Conservation (phyloP, 225 moss, liverwort and hornwort genomes). For the Asterella californica region DNA sequence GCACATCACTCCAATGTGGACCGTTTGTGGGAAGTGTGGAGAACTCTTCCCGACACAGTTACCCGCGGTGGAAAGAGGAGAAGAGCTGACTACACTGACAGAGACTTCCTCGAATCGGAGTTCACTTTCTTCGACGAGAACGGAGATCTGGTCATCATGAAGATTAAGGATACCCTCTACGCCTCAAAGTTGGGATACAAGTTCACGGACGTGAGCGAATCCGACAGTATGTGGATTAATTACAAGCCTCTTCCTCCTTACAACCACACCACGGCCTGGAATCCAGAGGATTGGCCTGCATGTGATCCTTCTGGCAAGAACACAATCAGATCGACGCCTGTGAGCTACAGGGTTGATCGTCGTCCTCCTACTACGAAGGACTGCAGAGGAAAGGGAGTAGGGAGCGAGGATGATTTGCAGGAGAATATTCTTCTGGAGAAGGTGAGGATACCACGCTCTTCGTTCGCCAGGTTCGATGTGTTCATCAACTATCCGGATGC, state of each 20-base stretch:
- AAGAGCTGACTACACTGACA: conserved; percentile 2
- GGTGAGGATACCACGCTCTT: conserved; percentile 27
- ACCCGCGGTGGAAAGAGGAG: conserved; percentile 26
- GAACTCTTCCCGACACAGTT: conserved; percentile 16
- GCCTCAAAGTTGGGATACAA: background rate
- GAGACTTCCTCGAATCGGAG: background rate
- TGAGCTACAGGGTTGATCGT: background rate
- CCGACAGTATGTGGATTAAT: conserved; percentile 35
- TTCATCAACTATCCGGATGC: conserved; percentile 46
- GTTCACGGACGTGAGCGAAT: conserved; percentile 8
- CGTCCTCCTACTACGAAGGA: conserved; percentile 22
- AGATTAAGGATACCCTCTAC: background rate
- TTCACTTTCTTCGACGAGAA: conserved; percentile 2
- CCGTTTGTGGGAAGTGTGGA: conserved; percentile 6
- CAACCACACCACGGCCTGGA: conserved; percentile 10
- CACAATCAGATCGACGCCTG: background rate
- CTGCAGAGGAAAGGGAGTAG: background rate
- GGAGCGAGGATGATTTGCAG: conserved; percentile 22
- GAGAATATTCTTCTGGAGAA: conserved; percentile 37
- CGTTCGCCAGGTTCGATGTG: conserved; percentile 38
- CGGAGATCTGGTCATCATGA: background rate
- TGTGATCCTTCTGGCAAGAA: background rate
- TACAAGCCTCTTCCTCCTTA: conserved; percentile 23
- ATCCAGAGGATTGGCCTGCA: background rate
- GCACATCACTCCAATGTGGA: background rate